Evolutionary conservation across 768 basidiomycete species (phyloP).

Genomic region (Podaxis pistillaris): DNA sequence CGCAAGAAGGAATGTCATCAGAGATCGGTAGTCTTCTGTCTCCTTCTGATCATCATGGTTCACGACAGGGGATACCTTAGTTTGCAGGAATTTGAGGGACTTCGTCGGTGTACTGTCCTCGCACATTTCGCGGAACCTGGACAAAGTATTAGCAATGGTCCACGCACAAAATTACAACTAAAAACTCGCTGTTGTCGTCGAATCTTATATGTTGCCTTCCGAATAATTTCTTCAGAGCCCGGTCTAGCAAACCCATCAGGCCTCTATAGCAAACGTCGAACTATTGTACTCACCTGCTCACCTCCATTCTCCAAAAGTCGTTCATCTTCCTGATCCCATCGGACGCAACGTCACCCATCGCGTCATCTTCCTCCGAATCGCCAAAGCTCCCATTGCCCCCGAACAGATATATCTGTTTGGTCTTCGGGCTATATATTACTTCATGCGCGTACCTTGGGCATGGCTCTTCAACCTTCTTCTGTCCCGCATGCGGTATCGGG

Average conservation of each 20-base stretch:
- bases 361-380: constrained; percentile 8
- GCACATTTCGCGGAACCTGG: constrained; percentile 83
- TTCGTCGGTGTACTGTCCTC: constrained; percentile 57
- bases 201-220: constrained; percentile 60
- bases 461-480: constrained; percentile 39
- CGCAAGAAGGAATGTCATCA: constrained; percentile 63
- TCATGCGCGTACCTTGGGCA: constrained; percentile 75
- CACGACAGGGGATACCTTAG: constrained; percentile 66
- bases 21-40: constrained; percentile 57
- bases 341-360: not conserved
- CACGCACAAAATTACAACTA: not conserved
- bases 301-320: constrained; percentile 77
- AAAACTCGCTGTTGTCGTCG: constrained; percentile 68
- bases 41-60: constrained; percentile 66
- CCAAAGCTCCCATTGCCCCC: constrained; percentile 65
- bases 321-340: constrained; percentile 36
- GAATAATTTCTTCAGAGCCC: constrained; percentile 59
- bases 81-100: constrained; percentile 71
- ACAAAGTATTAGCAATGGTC: not conserved
- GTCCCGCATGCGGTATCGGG: not conserved
- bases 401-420: constrained; percentile 63
- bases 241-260: constrained; percentile 39
- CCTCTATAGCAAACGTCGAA: not conserved
- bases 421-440: constrained; percentile 64
- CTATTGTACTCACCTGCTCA: constrained; percentile 51